These are phyloP conservation scores for Beauveria sp. DNA, from an alignment of 2,329 filamentous ascomycete species.

Conservation along the genomic window DNA sequence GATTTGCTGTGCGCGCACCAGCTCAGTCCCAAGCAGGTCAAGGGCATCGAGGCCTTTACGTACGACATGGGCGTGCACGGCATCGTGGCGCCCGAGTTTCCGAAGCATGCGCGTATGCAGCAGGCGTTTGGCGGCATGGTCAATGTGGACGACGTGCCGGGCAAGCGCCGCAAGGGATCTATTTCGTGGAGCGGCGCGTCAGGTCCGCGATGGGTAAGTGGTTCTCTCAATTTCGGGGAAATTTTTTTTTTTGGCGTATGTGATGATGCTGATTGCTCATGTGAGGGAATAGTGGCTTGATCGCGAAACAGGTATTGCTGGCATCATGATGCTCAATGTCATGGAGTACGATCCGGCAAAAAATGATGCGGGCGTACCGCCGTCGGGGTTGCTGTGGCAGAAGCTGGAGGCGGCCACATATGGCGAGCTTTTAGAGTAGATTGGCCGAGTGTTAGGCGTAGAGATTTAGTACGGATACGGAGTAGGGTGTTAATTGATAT, in stretches of 20 bases:
- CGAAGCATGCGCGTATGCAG: constrained; percentile 23
- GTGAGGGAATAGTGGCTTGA: constrained; percentile 22
- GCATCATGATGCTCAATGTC: constrained; percentile 10
- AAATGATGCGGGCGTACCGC: not conserved
- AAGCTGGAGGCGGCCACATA: constrained; percentile 4
- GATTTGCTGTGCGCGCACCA: constrained; percentile 33
- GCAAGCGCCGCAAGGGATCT: constrained; percentile 32
- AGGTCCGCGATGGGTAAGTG: constrained; percentile 35
- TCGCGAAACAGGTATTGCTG: constrained; percentile 15
- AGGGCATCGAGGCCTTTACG: constrained; percentile 14
- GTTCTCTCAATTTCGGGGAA: not conserved
- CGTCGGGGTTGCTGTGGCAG: constrained; percentile 2
- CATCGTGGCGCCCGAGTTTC: constrained; percentile 31
- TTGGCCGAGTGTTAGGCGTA: no score
- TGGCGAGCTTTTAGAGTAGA: not conserved
- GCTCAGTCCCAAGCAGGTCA: constrained; percentile 24
- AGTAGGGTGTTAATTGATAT: no score
- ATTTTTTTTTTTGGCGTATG: not conserved
- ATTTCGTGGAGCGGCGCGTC: constrained; percentile 36
- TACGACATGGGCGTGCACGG: constrained; percentile 15
- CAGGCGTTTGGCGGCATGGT: constrained; percentile 32
- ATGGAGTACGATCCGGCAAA: constrained; percentile 1
- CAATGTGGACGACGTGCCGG: constrained; percentile 30
- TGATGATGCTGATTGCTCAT: not conserved
- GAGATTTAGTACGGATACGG: no score